These are phyloP conservation scores for Blastobotrys ciferrii DNA, from an alignment of 1,139 yeast species.

Conservation along the genomic window DNA sequence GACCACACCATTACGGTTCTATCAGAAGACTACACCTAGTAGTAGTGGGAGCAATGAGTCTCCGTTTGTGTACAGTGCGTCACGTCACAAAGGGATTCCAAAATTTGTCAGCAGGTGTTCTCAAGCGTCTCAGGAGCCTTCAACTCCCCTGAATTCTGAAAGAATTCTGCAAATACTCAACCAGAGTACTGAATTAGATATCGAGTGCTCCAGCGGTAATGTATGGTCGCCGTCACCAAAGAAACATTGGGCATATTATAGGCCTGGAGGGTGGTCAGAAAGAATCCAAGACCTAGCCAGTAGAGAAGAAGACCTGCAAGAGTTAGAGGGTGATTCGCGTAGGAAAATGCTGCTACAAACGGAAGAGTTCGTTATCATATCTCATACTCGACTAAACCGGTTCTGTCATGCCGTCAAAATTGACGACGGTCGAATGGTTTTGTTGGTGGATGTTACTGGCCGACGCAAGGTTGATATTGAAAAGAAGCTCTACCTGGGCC, in stretches of 20 bases:
- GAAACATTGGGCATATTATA: background rate
- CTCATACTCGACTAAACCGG: conserved; percentile 1
- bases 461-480: background rate
- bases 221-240: conserved; percentile 8
- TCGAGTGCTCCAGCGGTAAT: too few species aligned
- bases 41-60: background rate
- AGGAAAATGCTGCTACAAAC: background rate
- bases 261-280: conserved; percentile 1
- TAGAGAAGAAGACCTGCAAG: conserved; percentile 1
- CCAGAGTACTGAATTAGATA: background rate
- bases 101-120: background rate
- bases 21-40: conserved; percentile 1
- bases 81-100: background rate
- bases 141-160: background rate
- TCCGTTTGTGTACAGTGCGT: background rate
- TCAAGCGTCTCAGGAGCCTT: background rate
- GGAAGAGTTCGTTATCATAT: background rate
- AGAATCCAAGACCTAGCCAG: conserved; percentile 5
- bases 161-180: background rate
- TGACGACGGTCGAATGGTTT: background rate
- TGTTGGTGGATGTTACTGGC: conserved; percentile 2
- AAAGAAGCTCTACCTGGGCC: background rate
- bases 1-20: background rate
- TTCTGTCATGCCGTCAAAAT: background rate
- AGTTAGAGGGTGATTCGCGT: background rate